Base-by-base conservation (phyloP, 495 filamentous ascomycete species). In the Trichocladium uniseriatum region DNA sequence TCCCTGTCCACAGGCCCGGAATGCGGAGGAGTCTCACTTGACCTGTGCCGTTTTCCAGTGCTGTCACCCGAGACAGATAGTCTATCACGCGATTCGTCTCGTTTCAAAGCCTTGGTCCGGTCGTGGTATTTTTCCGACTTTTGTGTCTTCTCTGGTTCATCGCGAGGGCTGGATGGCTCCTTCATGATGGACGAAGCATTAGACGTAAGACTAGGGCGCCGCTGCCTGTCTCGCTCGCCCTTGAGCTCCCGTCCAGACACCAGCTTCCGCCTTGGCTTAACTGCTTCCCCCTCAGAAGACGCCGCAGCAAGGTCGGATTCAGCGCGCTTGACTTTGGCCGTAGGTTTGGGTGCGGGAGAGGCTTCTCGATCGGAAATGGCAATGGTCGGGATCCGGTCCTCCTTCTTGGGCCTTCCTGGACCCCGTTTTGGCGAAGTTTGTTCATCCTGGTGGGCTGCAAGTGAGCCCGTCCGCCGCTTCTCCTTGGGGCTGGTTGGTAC, bases 11-110 rank as follows among this genome's bases (percentile, higher is more conserved):
- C 66, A 31, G 72, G 70, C 22, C 73, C 74, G 43, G 71, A 76
- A 49, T 79, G 71, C 39, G 84, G 80, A 2, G 85, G 84, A 4
- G 82, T 86, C 13, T 72, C 74, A 56, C 84, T 87, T 44, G 72
- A 69, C 34, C 84, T 78, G 53, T 79, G 75, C 37, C 85, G 76
- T 57, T 88, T 89, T 40, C 78, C 67, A 38, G 73, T 64, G 41
- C 57, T 54, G 45, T 80, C 77, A 14, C 70, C 72, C 15, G 60
- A 69, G 52, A 56, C 63, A 41, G 67, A 68, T 29, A 76, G 54
- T 31, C 74, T 63, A 56, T 79, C 75, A 35, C 69, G 75, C 20
- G 75, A 79, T 52, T 78, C 75, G 54, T 79, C 76, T 31, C 75
- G 64, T 48, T 72, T 78, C 18, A 77, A 59, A 24, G 70, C 66